Evolutionary conservation across 768 basidiomycete genomes (phyloP), one percentile per base, ranked within the genome.

Genomic region (Astraeus odoratus): DNA sequence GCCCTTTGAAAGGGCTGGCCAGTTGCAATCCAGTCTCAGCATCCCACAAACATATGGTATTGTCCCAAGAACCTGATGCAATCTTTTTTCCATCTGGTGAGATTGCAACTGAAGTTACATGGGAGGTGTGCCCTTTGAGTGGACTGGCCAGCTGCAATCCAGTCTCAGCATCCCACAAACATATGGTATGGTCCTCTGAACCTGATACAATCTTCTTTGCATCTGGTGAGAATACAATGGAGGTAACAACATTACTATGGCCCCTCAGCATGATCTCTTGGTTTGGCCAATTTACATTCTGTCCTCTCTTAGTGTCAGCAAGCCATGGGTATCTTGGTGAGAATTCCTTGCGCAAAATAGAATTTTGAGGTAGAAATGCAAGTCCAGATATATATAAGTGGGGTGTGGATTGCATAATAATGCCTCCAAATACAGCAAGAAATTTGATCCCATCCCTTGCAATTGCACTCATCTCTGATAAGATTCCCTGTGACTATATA

Each of bases 301-400:
- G 7, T 6, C 34, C 34, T 35, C 3, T 19, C 16, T n/a, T 8
- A 18, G 19, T 4, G 16, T 4, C 34, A 35, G 5, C 34, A 18
- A 35, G 34, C 8, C 34, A 8, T 8, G 16, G 10, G 34, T 8
- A 35, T 18, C 12, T 35, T 16, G 42, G 22, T 9, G 33, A 5
- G 7, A 23, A 2, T 23, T 18, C 23, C 12, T 10, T 23, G 7
- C 27, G 23, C 18, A 43, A 9, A 10, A 60, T 59, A 57, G 61
- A 58, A 50, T 49, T 46, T 42, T 26, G 22, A 42, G 48, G 49
- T 48, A 47, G 48, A 42, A 61, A 59, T 36, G 57, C 54, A 6
- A 61, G 35, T 3, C 50, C 58, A 24, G 57, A 59, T 5, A 56
- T 24, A 43, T 58, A 59, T 4, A 60, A 50, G 37, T 60, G 58